A percentile compares a stretch with the other conserved stretches of the same genome.
phyloP scores from a whole-genome alignment of 163 green algal genomes.

The Trebouxiophyceae sp. region DNA sequence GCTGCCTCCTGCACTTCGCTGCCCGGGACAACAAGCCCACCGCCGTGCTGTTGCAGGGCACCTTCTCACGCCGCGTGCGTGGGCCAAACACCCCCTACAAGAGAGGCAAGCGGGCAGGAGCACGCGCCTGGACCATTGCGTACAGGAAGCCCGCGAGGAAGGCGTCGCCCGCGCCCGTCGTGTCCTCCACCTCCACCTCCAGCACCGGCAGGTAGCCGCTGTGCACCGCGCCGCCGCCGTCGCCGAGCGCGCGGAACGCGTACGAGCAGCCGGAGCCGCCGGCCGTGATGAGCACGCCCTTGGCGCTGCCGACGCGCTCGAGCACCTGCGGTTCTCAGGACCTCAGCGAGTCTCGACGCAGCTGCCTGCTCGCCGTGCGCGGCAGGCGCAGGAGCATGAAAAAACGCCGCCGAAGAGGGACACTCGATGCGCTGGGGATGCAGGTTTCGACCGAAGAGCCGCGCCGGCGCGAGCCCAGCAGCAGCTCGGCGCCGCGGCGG shows the following conservation, averaged over 20 bases:
- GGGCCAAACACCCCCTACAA: no score
- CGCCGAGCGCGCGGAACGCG: constrained; percentile 45
- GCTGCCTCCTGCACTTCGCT: no score
- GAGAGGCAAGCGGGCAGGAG: no score
- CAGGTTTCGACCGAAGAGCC: no score
- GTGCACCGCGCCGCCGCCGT: constrained; percentile 27
- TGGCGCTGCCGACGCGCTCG: constrained; percentile 33
- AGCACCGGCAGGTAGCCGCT: constrained; percentile 61
- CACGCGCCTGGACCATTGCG: constrained; percentile 24
- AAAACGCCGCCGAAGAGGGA: background rate
- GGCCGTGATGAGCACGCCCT: constrained; percentile 70
- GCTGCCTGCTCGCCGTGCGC: no score
- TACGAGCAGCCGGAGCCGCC: constrained; percentile 69
- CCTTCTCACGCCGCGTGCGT: no score
- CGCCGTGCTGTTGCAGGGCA: no score
- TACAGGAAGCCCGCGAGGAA: constrained; percentile 60
- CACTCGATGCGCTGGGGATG: no score
- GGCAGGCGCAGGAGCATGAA: constrained; percentile 8
- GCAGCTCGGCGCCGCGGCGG: no score
- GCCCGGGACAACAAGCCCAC: no score
- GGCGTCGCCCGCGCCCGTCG: constrained; percentile 81
- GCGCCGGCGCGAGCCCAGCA: no score
- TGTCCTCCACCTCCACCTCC: constrained; percentile 69
- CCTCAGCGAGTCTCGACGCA: no score
- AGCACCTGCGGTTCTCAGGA: constrained; percentile 62